A percentile compares a stretch with the other conserved stretches of the same genome.
Conservation (phyloP, 2,329 filamentous ascomycete genomes). For the Hymenoscyphus occultus region DNA sequence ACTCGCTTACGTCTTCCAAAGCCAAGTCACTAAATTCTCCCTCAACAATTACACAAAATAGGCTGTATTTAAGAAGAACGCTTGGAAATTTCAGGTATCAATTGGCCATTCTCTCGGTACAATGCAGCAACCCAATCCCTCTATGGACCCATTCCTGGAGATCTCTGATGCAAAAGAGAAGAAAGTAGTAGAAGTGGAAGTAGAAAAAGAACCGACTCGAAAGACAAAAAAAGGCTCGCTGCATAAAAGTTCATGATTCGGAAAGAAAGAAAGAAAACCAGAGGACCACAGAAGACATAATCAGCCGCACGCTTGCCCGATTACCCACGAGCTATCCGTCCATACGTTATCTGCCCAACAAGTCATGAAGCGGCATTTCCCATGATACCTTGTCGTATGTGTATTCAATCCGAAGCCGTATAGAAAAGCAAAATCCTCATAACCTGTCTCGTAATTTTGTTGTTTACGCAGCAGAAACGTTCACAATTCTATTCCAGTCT, state of each 20-base stretch:
- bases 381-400: background rate
- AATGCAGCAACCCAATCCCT: conserved; percentile 31
- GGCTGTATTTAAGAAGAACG: background rate
- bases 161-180: conserved; percentile 35
- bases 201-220: conserved; percentile 2
- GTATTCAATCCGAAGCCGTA: conserved; percentile 2
- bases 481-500: conserved; percentile 2
- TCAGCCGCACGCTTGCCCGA: background rate
- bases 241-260: conserved; percentile 33
- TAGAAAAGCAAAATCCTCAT: conserved; percentile 3
- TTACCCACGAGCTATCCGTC: background rate
- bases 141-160: conserved; percentile 29
- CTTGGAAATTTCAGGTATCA: conserved; percentile 27
- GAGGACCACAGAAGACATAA: background rate
- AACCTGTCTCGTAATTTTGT: background rate
- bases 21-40: background rate
- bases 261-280: conserved; percentile 8
- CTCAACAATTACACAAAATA: background rate
- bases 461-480: background rate
- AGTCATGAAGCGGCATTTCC: background rate
- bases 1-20: background rate
- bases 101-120: conserved; percentile 26
- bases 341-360: background rate
- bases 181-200: conserved; percentile 14
- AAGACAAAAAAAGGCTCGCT: conserved; percentile 30